Evolutionary conservation across 169 alveolate genomes (phyloP).

Genomic region (Plasmodium fragile): DNA sequence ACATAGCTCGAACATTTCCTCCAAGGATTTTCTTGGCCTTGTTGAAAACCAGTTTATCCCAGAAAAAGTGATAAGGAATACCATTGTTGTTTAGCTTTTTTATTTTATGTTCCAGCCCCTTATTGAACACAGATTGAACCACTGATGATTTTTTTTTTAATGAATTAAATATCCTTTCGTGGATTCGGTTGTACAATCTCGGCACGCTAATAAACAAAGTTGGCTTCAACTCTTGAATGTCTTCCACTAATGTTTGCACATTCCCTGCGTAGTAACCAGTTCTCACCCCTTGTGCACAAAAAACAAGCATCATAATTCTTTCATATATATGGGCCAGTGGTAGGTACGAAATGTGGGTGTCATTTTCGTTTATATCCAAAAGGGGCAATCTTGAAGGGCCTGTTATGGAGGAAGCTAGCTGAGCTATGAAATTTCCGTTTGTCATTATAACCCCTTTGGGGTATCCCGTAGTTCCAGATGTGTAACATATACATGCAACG

Average conservation of each 20-base stretch:
- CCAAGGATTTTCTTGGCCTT: constrained; percentile 92
- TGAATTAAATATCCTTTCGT: constrained; percentile 89
- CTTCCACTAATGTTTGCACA: constrained; percentile 91
- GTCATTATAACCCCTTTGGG: constrained; percentile 98
- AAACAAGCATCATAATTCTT: constrained; percentile 85
- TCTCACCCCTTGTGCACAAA: constrained; percentile 84
- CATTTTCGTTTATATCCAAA: constrained; percentile 76
- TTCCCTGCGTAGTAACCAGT: constrained; percentile 94
- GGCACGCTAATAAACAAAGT: constrained; percentile 97
- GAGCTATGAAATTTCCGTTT: constrained; percentile 77
- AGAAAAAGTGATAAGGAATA: constrained; percentile 79
- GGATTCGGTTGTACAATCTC: constrained; percentile 92
- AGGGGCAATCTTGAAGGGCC: constrained; percentile 31
- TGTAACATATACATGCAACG: constrained; percentile 93
- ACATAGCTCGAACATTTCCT: constrained; percentile 90
- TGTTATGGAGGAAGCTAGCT: not conserved
- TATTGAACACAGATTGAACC: constrained; percentile 84
- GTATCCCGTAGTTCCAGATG: constrained; percentile 98
- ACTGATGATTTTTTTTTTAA: constrained; percentile 81
- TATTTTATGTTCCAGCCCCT: constrained; percentile 81
- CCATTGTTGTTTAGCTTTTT: constrained; percentile 75
- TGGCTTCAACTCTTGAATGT: constrained; percentile 93
- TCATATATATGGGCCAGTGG: constrained; percentile 98
- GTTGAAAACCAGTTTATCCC: constrained; percentile 86
- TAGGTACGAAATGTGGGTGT: constrained; percentile 92